These are phyloP conservation scores for Aspergillus nanangensis DNA, from an alignment of 495 filamentous ascomycete genomes.

Conservation along the genomic window DNA sequence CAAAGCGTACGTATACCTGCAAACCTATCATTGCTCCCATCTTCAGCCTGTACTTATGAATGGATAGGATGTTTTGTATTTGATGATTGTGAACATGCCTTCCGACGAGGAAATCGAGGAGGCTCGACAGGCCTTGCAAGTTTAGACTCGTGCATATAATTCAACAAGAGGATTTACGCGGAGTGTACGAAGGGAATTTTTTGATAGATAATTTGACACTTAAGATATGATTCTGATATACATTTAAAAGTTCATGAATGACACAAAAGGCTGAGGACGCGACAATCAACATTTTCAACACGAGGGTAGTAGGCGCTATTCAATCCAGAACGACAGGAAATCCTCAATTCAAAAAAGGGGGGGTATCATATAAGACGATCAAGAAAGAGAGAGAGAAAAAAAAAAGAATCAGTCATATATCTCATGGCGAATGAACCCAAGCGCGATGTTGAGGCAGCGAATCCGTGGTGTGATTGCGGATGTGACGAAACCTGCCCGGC, in stretches of 20 bases:
- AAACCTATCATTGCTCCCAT: background rate
- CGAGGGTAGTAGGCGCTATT: no score
- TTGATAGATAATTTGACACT: no score
- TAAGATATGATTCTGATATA: no score
- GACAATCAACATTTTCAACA: no score
- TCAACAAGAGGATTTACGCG: no score
- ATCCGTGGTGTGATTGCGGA: background rate
- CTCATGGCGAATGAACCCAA: background rate
- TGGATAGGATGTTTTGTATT: conserved; percentile 48
- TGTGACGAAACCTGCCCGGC: background rate
- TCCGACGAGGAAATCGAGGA: conserved; percentile 37
- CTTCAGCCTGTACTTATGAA: background rate
- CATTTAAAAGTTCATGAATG: no score
- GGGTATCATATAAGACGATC: background rate
- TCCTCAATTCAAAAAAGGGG: no score
- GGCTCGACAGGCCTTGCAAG: conserved; percentile 10
- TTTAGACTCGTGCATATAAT: no score
- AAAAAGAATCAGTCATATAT: no score
- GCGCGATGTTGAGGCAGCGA: background rate
- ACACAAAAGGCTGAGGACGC: no score
- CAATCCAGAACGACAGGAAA: no score
- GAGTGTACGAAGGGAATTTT: no score
- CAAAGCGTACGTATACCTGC: conserved; percentile 17
- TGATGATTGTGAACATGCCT: conserved; percentile 51
- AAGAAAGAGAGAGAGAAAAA: background rate